Base-by-base conservation (phyloP, 345 rosid genomes). In the Aurinia saxatilis region DNA sequence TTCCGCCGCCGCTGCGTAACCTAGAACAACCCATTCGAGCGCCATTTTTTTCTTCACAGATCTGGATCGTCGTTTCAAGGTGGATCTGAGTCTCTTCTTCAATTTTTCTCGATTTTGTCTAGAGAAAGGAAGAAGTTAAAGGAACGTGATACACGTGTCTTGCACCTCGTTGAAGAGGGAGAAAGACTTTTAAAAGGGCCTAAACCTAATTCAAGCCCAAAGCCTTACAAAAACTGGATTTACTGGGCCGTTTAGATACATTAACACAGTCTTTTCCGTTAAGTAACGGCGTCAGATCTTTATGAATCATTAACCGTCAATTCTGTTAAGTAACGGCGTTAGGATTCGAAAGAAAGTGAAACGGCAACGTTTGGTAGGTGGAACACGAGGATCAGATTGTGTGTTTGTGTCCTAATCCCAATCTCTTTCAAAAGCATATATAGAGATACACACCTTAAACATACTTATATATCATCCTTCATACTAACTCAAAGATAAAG, bases 21-120 rank as follows among this genome's bases (percentile, higher is more conserved):
- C 90, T 17, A 87, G 79, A 40, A 87, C 90, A 15, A 90, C 87
- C 97, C 97, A 90, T 69, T 90, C 97, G n/a, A 90, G 80, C 42
- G 96, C 96, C 96, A 89, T 89, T 38, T 27, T 27, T 27, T 2
- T 21, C 4, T 34, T 57, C 50, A 42, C 66, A 11, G 46, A 36
- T 53, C 61, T 52, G 12, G 60, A 37, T 41, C 60, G 39, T 13
- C 6, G 39, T 31, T 61, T 35, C 40, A 16, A 42, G 7, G 8
- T 23, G 33, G 72, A 66, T 72, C 75, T 72, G 62, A 65, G 21
- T 63, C 40, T 57, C 38, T 57, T 65, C 48, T 57, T 45, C 49
- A 57, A n/a, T 46, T 49, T 48, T 30, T 30, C 19, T 1, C 41
- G 8, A 3, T n/a, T n/a, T n/a, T n/a, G n/a, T n/a, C n/a, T 47